Conservation (phyloP, 2,329 filamentous ascomycete genomes). For the Phaeosphaeriaceae sp. region DNA sequence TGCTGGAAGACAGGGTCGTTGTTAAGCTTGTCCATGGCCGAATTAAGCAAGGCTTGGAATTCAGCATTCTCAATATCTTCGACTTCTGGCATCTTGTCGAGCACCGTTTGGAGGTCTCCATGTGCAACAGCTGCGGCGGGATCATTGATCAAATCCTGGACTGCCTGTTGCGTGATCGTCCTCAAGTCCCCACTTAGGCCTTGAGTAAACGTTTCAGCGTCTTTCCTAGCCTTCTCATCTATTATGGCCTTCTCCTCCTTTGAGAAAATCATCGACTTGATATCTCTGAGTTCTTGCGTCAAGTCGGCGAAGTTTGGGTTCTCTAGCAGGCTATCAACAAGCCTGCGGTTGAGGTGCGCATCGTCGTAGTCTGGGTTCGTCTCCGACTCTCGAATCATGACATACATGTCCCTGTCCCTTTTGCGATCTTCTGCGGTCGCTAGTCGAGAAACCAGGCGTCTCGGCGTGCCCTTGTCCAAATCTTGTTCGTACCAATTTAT, state of each 20-base stretch:
- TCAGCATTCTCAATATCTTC: constrained; percentile 28
- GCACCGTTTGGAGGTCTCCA: constrained; percentile 30
- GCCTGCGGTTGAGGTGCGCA: constrained; percentile 28
- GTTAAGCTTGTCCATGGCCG: constrained; percentile 29
- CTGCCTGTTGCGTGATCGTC: constrained; percentile 24
- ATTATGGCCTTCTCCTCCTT: constrained; percentile 21
- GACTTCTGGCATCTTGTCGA: constrained; percentile 29
- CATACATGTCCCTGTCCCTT: constrained; percentile 25
- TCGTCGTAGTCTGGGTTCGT: constrained; percentile 39
- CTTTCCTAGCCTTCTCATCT: constrained; percentile 15
- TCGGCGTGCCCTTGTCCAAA: constrained; percentile 26
- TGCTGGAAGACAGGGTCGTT: constrained; percentile 26
- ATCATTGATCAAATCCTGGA: constrained; percentile 38
- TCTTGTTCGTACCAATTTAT: constrained; percentile 43
- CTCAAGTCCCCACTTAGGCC: constrained; percentile 14
- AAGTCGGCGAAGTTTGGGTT: constrained; percentile 41
- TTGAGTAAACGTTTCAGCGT: background rate
- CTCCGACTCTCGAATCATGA: constrained; percentile 32
- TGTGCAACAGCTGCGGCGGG: constrained; percentile 32
- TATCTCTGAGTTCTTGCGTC: constrained; percentile 32
- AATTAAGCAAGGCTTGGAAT: constrained; percentile 27
- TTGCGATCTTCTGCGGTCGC: constrained; percentile 32
- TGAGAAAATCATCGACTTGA: constrained; percentile 31
- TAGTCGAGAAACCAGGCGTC: constrained; percentile 30
- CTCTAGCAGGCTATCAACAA: constrained; percentile 37